These are phyloP conservation scores for Schizophyllum amplum DNA, from an alignment of 1,284 basidiomycete genomes.

Conservation along the genomic window DNA sequence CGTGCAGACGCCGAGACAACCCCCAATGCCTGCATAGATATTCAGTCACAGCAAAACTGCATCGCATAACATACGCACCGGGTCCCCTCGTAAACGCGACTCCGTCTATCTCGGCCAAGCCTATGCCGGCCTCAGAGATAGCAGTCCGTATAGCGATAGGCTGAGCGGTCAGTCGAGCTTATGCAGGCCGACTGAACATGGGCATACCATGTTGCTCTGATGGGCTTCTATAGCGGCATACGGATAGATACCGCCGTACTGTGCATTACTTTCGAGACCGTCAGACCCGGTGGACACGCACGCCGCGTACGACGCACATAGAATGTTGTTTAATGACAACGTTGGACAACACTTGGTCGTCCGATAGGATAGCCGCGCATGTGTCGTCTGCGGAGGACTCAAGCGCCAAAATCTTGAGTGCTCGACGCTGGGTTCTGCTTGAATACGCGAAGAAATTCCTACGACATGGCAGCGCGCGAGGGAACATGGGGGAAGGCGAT, in stretches of 20 bases:
- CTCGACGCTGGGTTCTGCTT: background rate
- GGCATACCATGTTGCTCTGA: conserved; percentile 62
- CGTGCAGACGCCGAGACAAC: conserved; percentile 71
- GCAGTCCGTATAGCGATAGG: conserved; percentile 68
- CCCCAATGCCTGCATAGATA: conserved; percentile 52
- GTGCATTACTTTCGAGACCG: conserved; percentile 43
- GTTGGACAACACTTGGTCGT: conserved; percentile 69
- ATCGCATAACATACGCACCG: conserved; percentile 30
- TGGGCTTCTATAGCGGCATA: conserved; percentile 68
- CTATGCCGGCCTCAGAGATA: conserved; percentile 53
- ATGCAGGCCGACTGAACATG: background rate
- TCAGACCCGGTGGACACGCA: background rate
- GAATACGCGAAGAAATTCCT: background rate
- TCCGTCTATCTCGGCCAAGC: conserved; percentile 65
- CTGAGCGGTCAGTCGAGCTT: conserved; percentile 30
- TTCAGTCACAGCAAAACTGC: conserved; percentile 1
- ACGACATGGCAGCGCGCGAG: background rate
- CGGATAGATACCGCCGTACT: conserved; percentile 81
- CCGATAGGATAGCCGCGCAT: conserved; percentile 76
- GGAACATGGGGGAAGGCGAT: background rate
- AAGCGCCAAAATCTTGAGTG: conserved; percentile 56
- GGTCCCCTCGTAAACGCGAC: conserved; percentile 91
- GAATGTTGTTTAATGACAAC: conserved; percentile 75
- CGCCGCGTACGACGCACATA: conserved; percentile 30
- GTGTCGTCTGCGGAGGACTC: conserved; percentile 88